Conservation (phyloP, 768 basidiomycete species). For the Leccinum arenicola region DNA sequence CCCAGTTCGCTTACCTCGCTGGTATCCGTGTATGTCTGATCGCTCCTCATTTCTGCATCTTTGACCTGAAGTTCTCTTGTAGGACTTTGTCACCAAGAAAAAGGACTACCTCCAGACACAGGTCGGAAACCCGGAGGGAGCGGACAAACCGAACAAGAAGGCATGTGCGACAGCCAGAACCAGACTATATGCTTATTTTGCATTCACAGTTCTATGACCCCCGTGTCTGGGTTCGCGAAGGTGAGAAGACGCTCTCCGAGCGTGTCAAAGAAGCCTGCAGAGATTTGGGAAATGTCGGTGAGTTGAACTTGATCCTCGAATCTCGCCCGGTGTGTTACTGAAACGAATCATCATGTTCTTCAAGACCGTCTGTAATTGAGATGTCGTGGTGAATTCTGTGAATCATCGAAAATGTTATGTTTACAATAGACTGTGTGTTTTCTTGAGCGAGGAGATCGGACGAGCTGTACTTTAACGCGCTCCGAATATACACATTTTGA, state of each 20-base stretch:
- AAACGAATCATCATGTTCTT: background rate
- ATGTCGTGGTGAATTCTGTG: background rate
- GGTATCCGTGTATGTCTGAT: conserved; percentile 66
- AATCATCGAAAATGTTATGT: conserved; percentile 10
- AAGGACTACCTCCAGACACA: conserved; percentile 85
- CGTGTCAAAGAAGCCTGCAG: conserved; percentile 93
- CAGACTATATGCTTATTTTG: background rate
- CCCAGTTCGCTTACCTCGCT: conserved; percentile 85
- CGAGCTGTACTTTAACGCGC: conserved; percentile 1
- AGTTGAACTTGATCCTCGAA: conserved; percentile 20
- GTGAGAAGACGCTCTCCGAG: conserved; percentile 84
- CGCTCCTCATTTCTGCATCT: background rate
- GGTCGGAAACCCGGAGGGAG: conserved; percentile 95
- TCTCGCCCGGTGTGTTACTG: background rate
- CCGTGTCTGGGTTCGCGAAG: conserved; percentile 98
- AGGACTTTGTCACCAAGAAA: conserved; percentile 87
- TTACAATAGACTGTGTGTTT: conserved; percentile 19
- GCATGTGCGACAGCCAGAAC: conserved; percentile 31
- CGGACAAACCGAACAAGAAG: conserved; percentile 99
- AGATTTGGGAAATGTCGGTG: conserved; percentile 76
- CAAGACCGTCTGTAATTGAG: conserved; percentile 26
- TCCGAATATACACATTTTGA: background rate
- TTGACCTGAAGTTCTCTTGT: conserved; percentile 5
- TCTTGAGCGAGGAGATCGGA: background rate
- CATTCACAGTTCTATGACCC: conserved; percentile 78